These are phyloP conservation scores for Neonectria magnoliae DNA, from an alignment of 2,329 filamentous ascomycete genomes.

Conservation along the genomic window DNA sequence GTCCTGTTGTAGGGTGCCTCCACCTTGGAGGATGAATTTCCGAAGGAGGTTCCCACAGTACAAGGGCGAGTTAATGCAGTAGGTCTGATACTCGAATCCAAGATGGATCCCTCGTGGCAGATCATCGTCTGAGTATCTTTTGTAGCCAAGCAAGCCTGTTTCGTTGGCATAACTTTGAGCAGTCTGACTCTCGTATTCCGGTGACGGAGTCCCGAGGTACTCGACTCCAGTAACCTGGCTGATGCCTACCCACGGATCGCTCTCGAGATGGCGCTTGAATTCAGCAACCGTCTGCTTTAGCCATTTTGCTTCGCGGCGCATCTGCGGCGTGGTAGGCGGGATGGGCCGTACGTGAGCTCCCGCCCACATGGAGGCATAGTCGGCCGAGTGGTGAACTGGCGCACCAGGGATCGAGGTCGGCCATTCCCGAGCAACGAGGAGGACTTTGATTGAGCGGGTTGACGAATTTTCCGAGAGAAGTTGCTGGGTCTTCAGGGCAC, in stretches of 20 bases:
- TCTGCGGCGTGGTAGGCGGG: constrained; percentile 48
- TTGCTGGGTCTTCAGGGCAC: constrained; percentile 57
- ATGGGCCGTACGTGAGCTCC: constrained; percentile 66
- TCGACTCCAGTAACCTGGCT: constrained; percentile 61
- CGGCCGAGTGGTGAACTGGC: constrained; percentile 41
- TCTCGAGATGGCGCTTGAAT: constrained; percentile 34
- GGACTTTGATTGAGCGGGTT: constrained; percentile 22
- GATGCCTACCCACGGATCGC: constrained; percentile 53
- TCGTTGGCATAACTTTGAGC: constrained; percentile 40
- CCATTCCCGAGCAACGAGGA: constrained; percentile 49
- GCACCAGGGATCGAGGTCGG: constrained; percentile 47
- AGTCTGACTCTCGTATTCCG: constrained; percentile 50
- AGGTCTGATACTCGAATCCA: constrained; percentile 63
- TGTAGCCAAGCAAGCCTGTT: constrained; percentile 43
- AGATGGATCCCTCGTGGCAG: constrained; percentile 55
- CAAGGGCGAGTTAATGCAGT: constrained; percentile 64
- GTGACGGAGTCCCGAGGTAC: constrained; percentile 58
- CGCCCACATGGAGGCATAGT: constrained; percentile 68
- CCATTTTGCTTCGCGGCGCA: constrained; percentile 47
- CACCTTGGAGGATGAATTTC: constrained; percentile 45
- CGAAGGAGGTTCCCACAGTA: constrained; percentile 56
- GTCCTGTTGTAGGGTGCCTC: constrained; percentile 41
- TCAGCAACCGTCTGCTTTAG: constrained; percentile 42
- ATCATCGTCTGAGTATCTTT: constrained; percentile 46
- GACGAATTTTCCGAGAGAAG: constrained; percentile 17